Base-by-base conservation (phyloP, 495 filamentous ascomycete species). In the Lophiostoma macrostomum region DNA sequence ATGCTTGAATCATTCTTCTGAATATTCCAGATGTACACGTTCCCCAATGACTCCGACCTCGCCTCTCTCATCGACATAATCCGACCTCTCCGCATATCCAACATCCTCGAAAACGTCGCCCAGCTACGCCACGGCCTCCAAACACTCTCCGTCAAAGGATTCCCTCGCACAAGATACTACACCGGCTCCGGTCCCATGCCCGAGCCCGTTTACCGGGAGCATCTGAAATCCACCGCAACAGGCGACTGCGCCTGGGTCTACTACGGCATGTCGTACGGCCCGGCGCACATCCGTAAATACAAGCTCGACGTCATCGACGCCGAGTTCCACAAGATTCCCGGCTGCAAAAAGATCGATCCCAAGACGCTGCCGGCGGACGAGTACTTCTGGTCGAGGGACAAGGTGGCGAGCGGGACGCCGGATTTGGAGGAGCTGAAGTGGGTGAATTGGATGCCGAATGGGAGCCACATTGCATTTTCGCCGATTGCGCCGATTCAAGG, bases 381-480 rank as follows among this genome's bases (percentile, higher is more conserved):
- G 29, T 58, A 58, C 20, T 58, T 58, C 45, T 58, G 55, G 55
- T 39, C 31, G 1, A 39, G 55, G 0, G 55, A 58, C 22, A 27
- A 29, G 19, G 48, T 58, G 20, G 55, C 55, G 6, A 20, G 28
- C 5, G 55, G 55, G 6, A 51, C 30, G 11, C 55, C 55, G 3
- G 55, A 58, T 41, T 29, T 58, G 8, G 55, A 46, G 36, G 55
- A 58, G 49, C 20, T 58, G 39, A 22, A 25, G 18, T 58, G 55
- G 55, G 47, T 51, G 22, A 58, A 58, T 32, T 58, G 55, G 55
- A 44, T 58, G 48, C 55, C 55, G 19, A 58, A 58, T 48, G 55
- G 55, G 2, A 16, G 38, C 8, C 55, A 58, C 37, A 47, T 47
- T 34, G 55, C 55, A 1, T 58, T 58, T 42, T 44, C 35, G 1